These are phyloP conservation scores for Paradendryphiella salina DNA, from an alignment of 2,329 filamentous ascomycete species.

Conservation along the genomic window DNA sequence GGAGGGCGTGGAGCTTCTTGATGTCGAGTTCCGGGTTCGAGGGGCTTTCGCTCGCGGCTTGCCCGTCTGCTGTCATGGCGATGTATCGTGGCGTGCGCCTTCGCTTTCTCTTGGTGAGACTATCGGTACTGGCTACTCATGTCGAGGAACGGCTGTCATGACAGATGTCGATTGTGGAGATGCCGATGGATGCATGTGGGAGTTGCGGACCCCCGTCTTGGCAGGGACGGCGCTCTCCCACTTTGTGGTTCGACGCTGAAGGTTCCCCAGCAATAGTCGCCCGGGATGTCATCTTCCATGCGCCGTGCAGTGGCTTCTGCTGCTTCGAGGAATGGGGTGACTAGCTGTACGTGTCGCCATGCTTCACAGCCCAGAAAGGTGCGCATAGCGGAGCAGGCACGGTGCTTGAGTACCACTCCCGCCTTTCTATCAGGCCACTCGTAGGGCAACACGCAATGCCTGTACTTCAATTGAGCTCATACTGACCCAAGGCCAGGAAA, in stretches of 20 bases:
- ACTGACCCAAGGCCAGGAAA: constrained; percentile 59
- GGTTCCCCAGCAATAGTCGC: not conserved
- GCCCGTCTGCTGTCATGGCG: constrained; percentile 36
- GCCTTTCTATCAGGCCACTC: constrained; percentile 40
- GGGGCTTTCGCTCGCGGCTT: constrained; percentile 44
- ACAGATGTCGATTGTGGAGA: constrained; percentile 26
- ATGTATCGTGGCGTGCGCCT: constrained; percentile 16
- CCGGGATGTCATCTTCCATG: constrained; percentile 32
- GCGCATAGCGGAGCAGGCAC: constrained; percentile 24
- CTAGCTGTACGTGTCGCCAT: constrained; percentile 28
- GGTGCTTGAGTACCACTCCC: constrained; percentile 37
- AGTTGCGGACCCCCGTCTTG: constrained; percentile 37
- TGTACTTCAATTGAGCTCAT: not conserved
- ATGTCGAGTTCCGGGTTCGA: constrained; percentile 81
- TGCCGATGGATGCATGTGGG: constrained; percentile 17
- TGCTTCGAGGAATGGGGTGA: constrained; percentile 10
- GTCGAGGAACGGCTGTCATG: constrained; percentile 22
- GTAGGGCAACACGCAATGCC: constrained; percentile 20
- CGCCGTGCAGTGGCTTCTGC: constrained; percentile 22
- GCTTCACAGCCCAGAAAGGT: constrained; percentile 12
- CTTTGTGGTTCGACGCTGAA: constrained; percentile 16
- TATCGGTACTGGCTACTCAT: constrained; percentile 22
- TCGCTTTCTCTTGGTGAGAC: constrained; percentile 1
- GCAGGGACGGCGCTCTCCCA: constrained; percentile 23
- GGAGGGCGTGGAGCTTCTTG: constrained; percentile 82